phyloP scores from a whole-genome alignment of 306 rosid species.

The Castanea crenata region DNA sequence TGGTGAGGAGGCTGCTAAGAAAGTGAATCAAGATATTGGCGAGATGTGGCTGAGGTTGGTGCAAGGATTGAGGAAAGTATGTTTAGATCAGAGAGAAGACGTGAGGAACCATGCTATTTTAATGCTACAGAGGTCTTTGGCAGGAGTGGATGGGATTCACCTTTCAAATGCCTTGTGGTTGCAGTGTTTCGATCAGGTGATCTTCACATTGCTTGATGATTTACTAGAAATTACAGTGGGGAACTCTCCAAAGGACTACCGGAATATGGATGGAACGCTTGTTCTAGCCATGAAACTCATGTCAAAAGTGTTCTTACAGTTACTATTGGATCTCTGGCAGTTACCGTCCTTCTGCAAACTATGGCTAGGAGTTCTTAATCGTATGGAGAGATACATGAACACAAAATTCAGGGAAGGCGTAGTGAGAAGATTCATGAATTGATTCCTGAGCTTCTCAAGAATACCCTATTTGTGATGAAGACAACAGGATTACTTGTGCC shows the following conservation, averaged over 20 bases:
- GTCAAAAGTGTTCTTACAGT: slow-evolving; percentile 79
- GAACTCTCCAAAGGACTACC: slow-evolving; percentile 80
- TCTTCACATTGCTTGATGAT: slow-evolving; percentile 94
- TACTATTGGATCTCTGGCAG: slow-evolving; percentile 69
- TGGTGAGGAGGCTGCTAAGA: slow-evolving; percentile 66
- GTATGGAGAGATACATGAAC: slow-evolving; percentile 87
- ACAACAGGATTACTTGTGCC: slow-evolving; percentile 64
- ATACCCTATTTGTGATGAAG: slow-evolving; percentile 79
- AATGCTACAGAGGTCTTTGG: slow-evolving; percentile 78
- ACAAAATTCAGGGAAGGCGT: slow-evolving; percentile 82
- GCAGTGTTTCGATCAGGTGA: slow-evolving; percentile 84
- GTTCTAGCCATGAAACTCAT: slow-evolving; percentile 79
- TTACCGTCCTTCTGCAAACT: slow-evolving; percentile 85
- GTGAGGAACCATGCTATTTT: slow-evolving; percentile 86
- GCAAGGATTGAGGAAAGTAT: slow-evolving; percentile 85
- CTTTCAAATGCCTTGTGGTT: slow-evolving; percentile 60
- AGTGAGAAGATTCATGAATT: slow-evolving; percentile 86
- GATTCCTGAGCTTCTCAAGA: slow-evolving; percentile 86
- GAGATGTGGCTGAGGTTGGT: slow-evolving; percentile 96
- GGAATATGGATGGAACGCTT: slow-evolving; percentile 97
- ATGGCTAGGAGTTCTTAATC: slow-evolving; percentile 87
- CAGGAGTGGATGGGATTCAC: slow-evolving; percentile 67
- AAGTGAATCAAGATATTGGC: slow-evolving; percentile 75
- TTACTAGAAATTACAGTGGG: slow-evolving; percentile 86
- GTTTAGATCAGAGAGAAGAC: slow-evolving; percentile 98